A percentile compares a stretch with the other conserved stretches of the same genome.
Conservation (phyloP, 345 rosid genomes). For the Aquilaria malaccensis region DNA sequence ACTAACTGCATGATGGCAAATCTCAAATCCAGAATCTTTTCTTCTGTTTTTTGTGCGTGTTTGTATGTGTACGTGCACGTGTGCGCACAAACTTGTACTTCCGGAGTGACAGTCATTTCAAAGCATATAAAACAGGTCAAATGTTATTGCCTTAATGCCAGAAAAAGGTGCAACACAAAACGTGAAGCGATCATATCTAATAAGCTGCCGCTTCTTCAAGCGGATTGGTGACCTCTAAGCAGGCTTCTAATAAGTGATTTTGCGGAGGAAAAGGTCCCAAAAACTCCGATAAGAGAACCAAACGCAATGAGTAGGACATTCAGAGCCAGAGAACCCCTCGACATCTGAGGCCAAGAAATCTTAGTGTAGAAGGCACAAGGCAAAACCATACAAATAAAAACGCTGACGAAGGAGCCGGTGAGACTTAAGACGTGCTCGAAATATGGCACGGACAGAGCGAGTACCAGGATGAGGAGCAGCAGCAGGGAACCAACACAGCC, state of each 20-base stretch:
- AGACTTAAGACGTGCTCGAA: constrained; percentile 68
- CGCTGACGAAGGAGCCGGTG: constrained; percentile 62
- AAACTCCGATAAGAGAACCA: constrained; percentile 44
- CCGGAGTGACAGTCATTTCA: neutral
- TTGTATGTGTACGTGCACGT: too few relatives aligned
- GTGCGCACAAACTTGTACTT: too few relatives aligned
- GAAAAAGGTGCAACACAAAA: neutral
- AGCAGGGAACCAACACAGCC: constrained; percentile 46
- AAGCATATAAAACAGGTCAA: too few relatives aligned
- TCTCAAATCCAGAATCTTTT: too few relatives aligned
- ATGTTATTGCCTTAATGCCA: neutral
- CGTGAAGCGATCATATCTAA: neutral
- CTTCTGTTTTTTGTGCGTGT: too few relatives aligned
- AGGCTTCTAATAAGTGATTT: constrained; percentile 27
- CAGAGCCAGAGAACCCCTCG: constrained; percentile 22
- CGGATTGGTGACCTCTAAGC: constrained; percentile 11
- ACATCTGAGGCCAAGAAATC: constrained; percentile 42
- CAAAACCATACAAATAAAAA: constrained; percentile 37
- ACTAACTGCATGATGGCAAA: too few relatives aligned
- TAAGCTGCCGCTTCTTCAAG: neutral
- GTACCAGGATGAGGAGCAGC: constrained; percentile 38
- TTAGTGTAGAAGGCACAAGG: constrained; percentile 63
- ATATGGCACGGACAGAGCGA: constrained; percentile 56
- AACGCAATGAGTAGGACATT: constrained; percentile 42
- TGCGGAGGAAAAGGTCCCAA: constrained; percentile 50